Evolutionary conservation across 352 stramenopile genomes (phyloP), one percentile per base, ranked within the genome.

Genomic region (Globisporangium recalcitrans): DNA sequence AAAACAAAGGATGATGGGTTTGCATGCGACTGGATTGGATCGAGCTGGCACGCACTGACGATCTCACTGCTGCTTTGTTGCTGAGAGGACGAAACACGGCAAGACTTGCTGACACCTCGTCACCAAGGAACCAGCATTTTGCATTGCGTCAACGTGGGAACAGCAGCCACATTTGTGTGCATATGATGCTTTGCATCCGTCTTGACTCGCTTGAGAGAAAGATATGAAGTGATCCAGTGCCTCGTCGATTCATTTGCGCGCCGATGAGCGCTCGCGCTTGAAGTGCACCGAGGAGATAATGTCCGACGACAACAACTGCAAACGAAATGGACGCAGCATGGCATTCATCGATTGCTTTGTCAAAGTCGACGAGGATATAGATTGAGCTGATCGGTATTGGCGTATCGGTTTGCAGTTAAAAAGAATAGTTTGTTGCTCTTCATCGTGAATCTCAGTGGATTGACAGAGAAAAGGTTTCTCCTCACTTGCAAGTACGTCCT

Each of bases 401-500:
- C 67, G 58, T 70, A 70, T 73, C 59, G 31, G 67, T 64, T 56
- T 73, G 44, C 64, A 70, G 80, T 92, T 91, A 91, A 93, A 93
- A 93, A 91, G 80, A 72, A 67, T 72, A 77, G 68, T 74, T 89
- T 89, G 60, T 73, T 80, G 57, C 70, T 93, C 82, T 80, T 88
- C 82, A 90, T 68, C 65, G 77, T 87, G 60, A 70, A 71, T 77
- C 82, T 91, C 80, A 80, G 80, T 80, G 84, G 78, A 93, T 89
- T 90, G 83, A 83, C 81, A 91, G 72, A 67, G 57, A 57, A 65
- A 81, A 78, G 60, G 52, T 83, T 74, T 83, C 72, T 91, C 80
- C 65, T 91, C 80, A 85, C 74, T 72, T 83, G 71, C 73, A 62
- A 71, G 62, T n/a, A n/a, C n/a, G n/a, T 58, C 60, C 21, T 36